phyloP scores from a whole-genome alignment of 257 asterid species.

The Gentiana dahurica region DNA sequence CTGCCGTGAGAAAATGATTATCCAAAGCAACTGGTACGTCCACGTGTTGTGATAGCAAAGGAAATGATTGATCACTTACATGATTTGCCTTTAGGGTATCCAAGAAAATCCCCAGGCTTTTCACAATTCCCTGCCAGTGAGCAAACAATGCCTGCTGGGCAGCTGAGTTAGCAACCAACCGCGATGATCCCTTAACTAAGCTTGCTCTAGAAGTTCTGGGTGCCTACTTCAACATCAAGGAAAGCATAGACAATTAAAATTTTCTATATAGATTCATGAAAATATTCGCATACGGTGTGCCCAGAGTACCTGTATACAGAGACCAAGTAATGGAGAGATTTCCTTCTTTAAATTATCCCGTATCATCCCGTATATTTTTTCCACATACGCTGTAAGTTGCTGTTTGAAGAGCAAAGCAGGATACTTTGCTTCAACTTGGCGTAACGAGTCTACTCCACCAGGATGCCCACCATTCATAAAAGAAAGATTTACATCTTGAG shows the following conservation, averaged over 20 bases:
- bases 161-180: slow-evolving; percentile 69
- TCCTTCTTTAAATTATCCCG: slow-evolving; percentile 97
- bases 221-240: slow-evolving; percentile 38
- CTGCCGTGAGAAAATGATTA: neutral
- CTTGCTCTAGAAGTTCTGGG: slow-evolving; percentile 99
- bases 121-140: slow-evolving; percentile 99
- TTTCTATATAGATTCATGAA: neutral
- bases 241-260: neutral
- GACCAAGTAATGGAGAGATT: slow-evolving; percentile 97
- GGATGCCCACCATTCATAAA: slow-evolving; percentile 41
- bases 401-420: slow-evolving; percentile 99
- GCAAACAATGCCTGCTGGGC: slow-evolving; percentile 96
- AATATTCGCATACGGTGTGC: neutral
- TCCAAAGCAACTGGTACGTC: neutral
- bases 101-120: slow-evolving; percentile 77
- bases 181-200: slow-evolving; percentile 94
- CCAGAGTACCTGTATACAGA: slow-evolving; percentile 79
- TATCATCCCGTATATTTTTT: slow-evolving; percentile 95
- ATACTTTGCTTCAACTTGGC: slow-evolving; percentile 98
- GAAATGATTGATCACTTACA: slow-evolving; percentile 35
- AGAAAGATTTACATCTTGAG: slow-evolving; percentile 73
- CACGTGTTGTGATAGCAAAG: neutral
- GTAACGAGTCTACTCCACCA: slow-evolving; percentile 81
- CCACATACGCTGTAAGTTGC: slow-evolving; percentile 98
- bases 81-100: slow-evolving; percentile 73